Base-by-base conservation (phyloP, 2,329 filamentous ascomycete species). In the Penicillium brevicompactum region DNA sequence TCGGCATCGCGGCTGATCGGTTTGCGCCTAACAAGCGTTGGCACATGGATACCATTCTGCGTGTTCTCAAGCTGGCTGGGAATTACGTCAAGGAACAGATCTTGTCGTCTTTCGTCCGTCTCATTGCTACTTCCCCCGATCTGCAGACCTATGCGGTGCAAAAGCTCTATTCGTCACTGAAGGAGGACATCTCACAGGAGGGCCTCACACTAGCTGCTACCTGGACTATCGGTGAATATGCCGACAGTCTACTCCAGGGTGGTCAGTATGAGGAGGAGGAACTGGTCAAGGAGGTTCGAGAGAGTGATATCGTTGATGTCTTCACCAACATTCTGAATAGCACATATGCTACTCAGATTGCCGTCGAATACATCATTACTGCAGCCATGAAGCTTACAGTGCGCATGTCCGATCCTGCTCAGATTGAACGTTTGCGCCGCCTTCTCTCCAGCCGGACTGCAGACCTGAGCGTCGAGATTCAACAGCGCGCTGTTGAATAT, bases 71-170 rank as follows among this genome's bases (percentile, higher is more conserved):
- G 55, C 81, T 99, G 62, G 94, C 94, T 49, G 94, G 94, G 45
- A 96, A 95, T 75, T 96, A 94, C 68, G 92, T 99, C 64, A 97
- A 97, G 74, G 94, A 99, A 73, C 94, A 95, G 66, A 99, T 99
- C 57, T 77, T 99, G 55, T 97, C 94, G 0, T 97, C 94, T 0
- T 97, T 99, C 70, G 89, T 99, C 57, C 89, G 95, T 46, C 84
- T 99, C 2, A 93, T 99, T 61, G 94, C 94, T 13, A 97, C 93
- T 0, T 96, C 92, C 0, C 88, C 92, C 0, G 94, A 99, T 65
- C 80, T 97, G 38, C 94, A 99, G 74, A 96, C 92, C 0, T 99
- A 99, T 70, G 92, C 92, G 1, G 93, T 93, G 4, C 94, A 97
- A 70, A 99, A 97, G 74, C 81, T 99, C 6, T 99, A 97, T 72